Percentiles rank a stretch among this genome's conserved stretches.
phyloP scores from a whole-genome alignment of 2,329 filamentous ascomycete genomes.

The Phialocephala sp. region DNA sequence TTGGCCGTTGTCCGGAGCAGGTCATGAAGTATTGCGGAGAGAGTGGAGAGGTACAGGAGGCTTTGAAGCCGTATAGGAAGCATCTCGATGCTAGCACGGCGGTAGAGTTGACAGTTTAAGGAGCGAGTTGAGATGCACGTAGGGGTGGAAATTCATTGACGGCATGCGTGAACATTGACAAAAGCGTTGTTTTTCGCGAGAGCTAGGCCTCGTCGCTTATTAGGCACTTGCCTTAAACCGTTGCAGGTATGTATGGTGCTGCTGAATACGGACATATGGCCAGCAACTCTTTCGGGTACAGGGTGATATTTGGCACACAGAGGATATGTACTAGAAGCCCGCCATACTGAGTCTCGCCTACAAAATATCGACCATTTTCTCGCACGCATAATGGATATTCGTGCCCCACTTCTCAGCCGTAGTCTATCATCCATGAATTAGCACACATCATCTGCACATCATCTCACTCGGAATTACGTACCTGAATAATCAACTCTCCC shows the following conservation, averaged over 20 bases:
- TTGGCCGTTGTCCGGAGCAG: constrained; percentile 59
- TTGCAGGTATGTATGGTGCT: too few relatives aligned
- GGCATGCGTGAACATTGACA: neutral
- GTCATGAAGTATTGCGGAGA: constrained; percentile 56
- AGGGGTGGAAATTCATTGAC: neutral
- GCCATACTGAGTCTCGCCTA: constrained; percentile 20
- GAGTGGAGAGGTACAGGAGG: constrained; percentile 53
- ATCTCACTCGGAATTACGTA: constrained; percentile 33
- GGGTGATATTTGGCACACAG: too few relatives aligned
- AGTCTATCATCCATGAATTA: constrained; percentile 39
- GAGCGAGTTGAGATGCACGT: neutral
- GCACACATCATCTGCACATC: neutral
- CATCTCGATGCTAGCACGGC: constrained; percentile 28
- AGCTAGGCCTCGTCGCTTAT: too few relatives aligned
- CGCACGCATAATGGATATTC: constrained; percentile 46
- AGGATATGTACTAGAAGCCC: too few relatives aligned
- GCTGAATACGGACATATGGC: too few relatives aligned
- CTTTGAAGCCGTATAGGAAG: constrained; percentile 53
- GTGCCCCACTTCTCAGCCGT: constrained; percentile 45
- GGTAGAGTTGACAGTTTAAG: constrained; percentile 6
- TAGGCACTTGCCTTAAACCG: too few relatives aligned
- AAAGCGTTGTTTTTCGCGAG: neutral
- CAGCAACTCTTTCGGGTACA: too few relatives aligned
- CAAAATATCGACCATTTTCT: constrained; percentile 44
- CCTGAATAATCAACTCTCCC: constrained; percentile 57